Evolutionary conservation across 345 rosid species (phyloP), one percentile per base, ranked within the genome.

Genomic region (Euphorbia pulcherrima): DNA sequence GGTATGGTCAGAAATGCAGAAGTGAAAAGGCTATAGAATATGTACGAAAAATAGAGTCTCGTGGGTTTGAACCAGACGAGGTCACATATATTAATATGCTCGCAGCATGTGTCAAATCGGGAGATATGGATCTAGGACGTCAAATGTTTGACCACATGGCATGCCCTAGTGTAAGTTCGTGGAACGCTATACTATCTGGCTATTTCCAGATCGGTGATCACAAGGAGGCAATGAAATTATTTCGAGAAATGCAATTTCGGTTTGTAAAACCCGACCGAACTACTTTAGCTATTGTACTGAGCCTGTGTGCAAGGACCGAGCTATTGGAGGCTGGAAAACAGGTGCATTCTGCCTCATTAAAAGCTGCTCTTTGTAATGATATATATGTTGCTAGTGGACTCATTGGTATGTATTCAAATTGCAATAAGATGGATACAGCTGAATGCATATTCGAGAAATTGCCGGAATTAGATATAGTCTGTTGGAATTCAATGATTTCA

Each of bases 401-500:
- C 46, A 86, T 92, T 51, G 79, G 86, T 62, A 41, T 86, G 83
- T 92, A 89, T 75, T 83, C 90, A 0, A 90, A 86, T 67, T 87
- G 94, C 64, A 83, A 75, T 80, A 82, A 71, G 75, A 77, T 73
- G 53, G 78, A 84, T 50, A 63, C 70, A 58, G 92, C 96, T 27
- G 76, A 77, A 70, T 44, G 54, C 23, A 50, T 87, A 51, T 87
- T 89, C 65, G 60, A 69, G 71, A 73, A 62, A 60, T 13, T 65
- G 52, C 69, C 70, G 2, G 76, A 80, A 64, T 8, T 69, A 51
- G 96, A 91, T 71, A 69, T 78, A 13, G 92, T 83, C 73, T 87
- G 97, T 71, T 91, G 97, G 89, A 89, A 92, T 71, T 81, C 97
- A 48, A 79, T 89, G 87, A 79, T 87, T 62, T 81, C 87, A 18